Conservation (phyloP, 2,329 filamentous ascomycete genomes). For the Curvularia sp. region DNA sequence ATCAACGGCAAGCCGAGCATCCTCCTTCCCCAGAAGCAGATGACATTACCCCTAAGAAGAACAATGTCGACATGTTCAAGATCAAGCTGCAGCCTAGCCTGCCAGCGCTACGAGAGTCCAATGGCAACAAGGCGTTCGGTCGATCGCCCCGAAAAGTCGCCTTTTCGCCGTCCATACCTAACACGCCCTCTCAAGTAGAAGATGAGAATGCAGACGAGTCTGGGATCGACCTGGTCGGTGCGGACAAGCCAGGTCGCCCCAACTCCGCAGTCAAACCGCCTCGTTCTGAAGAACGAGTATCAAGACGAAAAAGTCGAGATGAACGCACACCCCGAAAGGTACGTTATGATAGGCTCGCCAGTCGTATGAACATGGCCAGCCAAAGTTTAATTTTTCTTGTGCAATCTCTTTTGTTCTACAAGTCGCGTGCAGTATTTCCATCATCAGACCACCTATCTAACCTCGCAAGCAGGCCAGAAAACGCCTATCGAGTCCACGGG, state of each 20-base stretch:
- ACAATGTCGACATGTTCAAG: slow-evolving; percentile 43
- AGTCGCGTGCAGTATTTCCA: slow-evolving; percentile 18
- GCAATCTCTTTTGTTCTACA: slow-evolving; percentile 13
- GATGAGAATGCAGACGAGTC: slow-evolving; percentile 46
- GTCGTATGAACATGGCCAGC: slow-evolving; percentile 35
- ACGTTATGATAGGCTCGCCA: slow-evolving; percentile 43
- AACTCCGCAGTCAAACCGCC: slow-evolving; percentile 27
- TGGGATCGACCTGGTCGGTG: slow-evolving; percentile 36
- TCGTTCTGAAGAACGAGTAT: slow-evolving; percentile 28
- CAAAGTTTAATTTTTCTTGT: slow-evolving; percentile 38
- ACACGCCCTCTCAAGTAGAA: slow-evolving; percentile 40
- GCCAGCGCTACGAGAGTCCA: slow-evolving; percentile 46
- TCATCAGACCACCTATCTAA: slow-evolving; percentile 27
- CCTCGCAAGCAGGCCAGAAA: slow-evolving; percentile 45
- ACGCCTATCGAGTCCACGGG: slow-evolving; percentile 47
- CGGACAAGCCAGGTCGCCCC: slow-evolving; percentile 25
- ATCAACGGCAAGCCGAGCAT: slow-evolving; percentile 16
- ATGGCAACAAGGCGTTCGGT: slow-evolving; percentile 45
- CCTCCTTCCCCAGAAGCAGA: slow-evolving; percentile 36
- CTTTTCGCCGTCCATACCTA: slow-evolving; percentile 47
- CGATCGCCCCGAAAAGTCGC: slow-evolving; percentile 51
- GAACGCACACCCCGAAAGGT: slow-evolving; percentile 46
- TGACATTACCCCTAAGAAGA: slow-evolving; percentile 26
- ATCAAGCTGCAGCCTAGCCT: slow-evolving; percentile 42
- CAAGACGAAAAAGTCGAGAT: slow-evolving; percentile 33